Evolutionary conservation across 208 protist species (phyloP).

Genomic region (Leishmania tropica): DNA sequence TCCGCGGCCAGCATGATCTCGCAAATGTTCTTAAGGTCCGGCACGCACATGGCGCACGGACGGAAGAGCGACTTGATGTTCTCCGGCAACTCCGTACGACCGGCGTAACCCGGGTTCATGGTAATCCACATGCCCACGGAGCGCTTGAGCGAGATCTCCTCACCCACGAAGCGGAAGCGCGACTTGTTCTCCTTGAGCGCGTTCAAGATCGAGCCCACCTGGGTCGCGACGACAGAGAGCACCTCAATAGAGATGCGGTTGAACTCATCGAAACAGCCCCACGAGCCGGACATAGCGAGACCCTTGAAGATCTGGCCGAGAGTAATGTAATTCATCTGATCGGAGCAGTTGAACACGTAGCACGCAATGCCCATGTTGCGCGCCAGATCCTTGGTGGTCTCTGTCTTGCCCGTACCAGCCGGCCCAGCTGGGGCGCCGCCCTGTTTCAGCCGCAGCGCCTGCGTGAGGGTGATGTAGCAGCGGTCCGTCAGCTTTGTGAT

Average conservation of each 20-base stretch:
- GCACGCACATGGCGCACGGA: slow-evolving; percentile 98
- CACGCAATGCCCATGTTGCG: slow-evolving; percentile 94
- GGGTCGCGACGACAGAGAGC: slow-evolving; percentile 98
- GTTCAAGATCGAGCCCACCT: slow-evolving; percentile 98
- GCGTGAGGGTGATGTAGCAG: slow-evolving; percentile 98
- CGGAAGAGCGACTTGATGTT: slow-evolving; percentile 98
- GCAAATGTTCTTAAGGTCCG: slow-evolving; percentile 98
- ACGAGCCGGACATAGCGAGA: slow-evolving; percentile 95
- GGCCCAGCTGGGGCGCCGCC: slow-evolving; percentile 94
- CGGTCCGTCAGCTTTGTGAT: slow-evolving; percentile 99
- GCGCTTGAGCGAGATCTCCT: slow-evolving; percentile 92
- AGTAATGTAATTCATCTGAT: slow-evolving; percentile 99
- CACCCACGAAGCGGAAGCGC: slow-evolving; percentile 96
- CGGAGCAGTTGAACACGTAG: slow-evolving; percentile 98
- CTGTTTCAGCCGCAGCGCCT: slow-evolving; percentile 92
- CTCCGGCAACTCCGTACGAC: slow-evolving; percentile 97
- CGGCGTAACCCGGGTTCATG: slow-evolving; percentile 98
- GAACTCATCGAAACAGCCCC: slow-evolving; percentile 98
- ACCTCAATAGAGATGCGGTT: slow-evolving; percentile 97
- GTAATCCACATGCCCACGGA: slow-evolving; percentile 97
- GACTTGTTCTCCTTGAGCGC: slow-evolving; percentile 96
- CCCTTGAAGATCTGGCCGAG: slow-evolving; percentile 98
- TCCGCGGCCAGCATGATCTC: slow-evolving; percentile 99
- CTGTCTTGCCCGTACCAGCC: slow-evolving; percentile 95
- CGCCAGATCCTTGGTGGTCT: slow-evolving; percentile 96